Conservation (phyloP, 2,329 filamentous ascomycete species). For the Aspergillus chevalieri region DNA sequence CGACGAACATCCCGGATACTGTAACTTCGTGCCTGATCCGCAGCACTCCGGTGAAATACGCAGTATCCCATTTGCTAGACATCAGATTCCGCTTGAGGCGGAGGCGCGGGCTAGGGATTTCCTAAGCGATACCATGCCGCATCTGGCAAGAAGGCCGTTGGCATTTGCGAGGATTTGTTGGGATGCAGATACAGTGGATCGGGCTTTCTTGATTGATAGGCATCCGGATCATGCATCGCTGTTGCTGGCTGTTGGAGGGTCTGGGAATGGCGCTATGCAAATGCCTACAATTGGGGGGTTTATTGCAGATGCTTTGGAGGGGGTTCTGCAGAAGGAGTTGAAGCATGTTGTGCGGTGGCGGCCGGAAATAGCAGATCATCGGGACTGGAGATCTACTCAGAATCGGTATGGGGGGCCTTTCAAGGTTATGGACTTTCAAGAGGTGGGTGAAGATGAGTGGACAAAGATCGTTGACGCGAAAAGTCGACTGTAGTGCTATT, state of each 20-base stretch:
- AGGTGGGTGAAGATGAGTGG: conserved; percentile 34
- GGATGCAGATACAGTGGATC: conserved; percentile 52
- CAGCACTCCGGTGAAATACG: conserved; percentile 18
- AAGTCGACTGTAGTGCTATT: neutral
- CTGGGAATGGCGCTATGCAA: conserved; percentile 50
- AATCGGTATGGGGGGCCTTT: conserved; percentile 44
- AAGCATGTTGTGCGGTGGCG: conserved; percentile 45
- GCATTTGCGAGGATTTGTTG: conserved; percentile 51
- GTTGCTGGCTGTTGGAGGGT: conserved; percentile 46
- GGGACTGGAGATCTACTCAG: conserved; percentile 46
- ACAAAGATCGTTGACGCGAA: conserved; percentile 21
- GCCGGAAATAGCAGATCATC: conserved; percentile 43
- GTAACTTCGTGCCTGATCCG: conserved; percentile 37
- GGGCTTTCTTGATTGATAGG: conserved; percentile 47
- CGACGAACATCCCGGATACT: conserved; percentile 54
- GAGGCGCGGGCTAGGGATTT: conserved; percentile 45
- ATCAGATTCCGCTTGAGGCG: conserved; percentile 41
- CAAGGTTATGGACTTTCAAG: conserved; percentile 45
- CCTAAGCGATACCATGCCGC: conserved; percentile 48
- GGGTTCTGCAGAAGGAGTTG: conserved; percentile 38
- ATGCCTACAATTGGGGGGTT: conserved; percentile 48
- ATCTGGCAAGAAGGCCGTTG: conserved; percentile 45
- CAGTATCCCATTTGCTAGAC: conserved; percentile 39
- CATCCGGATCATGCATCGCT: conserved; percentile 43
- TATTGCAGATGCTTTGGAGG: conserved; percentile 46